Percentiles rank a stretch among this genome's conserved stretches.
Conservation (phyloP, 1,284 basidiomycete species). For the Boletellus deceptivus region DNA sequence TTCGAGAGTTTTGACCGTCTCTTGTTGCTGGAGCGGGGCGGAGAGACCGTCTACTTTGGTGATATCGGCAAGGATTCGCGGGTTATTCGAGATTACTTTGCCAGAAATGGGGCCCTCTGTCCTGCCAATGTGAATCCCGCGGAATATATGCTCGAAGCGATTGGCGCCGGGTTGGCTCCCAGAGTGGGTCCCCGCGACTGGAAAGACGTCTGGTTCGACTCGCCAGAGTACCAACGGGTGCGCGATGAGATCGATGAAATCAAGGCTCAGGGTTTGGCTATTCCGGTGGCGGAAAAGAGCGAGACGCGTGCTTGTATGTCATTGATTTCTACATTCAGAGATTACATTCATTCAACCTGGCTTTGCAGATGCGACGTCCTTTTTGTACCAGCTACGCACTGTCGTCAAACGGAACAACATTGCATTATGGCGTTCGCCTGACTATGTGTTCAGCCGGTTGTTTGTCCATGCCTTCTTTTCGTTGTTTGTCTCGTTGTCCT, state of each 20-base stretch:
- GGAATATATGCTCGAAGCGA: constrained; percentile 67
- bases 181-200: constrained; percentile 69
- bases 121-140: constrained; percentile 61
- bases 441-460: constrained; percentile 81
- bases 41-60: constrained; percentile 79
- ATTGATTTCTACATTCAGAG: not conserved
- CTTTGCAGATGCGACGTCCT: constrained; percentile 69
- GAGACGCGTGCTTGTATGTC: constrained; percentile 48
- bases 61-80: constrained; percentile 68
- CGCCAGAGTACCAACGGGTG: constrained; percentile 42
- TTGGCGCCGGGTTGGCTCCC: constrained; percentile 71
- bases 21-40: constrained; percentile 62
- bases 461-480: constrained; percentile 79
- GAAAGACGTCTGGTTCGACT: constrained; percentile 73
- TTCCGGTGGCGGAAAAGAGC: constrained; percentile 38
- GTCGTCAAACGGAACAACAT: constrained; percentile 74
- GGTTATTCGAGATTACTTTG: constrained; percentile 68
- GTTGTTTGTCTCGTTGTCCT: constrained; percentile 79
- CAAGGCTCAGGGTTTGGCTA: constrained; percentile 42
- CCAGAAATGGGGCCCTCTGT: constrained; percentile 60
- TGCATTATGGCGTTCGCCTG: constrained; percentile 80
- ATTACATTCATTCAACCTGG: not conserved
- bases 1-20: constrained; percentile 80
- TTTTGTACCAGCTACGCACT: constrained; percentile 74
- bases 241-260: constrained; percentile 44